Evolutionary conservation across 768 basidiomycete genomes (phyloP), one percentile per base, ranked within the genome.

Genomic region (Lactifluus volemus): DNA sequence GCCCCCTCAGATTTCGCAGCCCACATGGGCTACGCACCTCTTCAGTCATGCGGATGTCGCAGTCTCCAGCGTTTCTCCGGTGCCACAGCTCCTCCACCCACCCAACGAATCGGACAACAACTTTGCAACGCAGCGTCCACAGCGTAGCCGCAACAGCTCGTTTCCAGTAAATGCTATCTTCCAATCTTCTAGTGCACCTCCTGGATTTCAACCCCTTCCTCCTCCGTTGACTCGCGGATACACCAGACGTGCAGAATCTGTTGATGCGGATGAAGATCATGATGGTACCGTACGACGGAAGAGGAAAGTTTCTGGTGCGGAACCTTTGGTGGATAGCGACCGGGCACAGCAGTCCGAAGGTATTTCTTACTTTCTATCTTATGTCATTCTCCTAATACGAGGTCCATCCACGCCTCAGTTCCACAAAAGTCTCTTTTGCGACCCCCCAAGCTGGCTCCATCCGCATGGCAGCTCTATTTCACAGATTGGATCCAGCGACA

Each of bases 391-490:
- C 67, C 68, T 71, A 59, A 61, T 44, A 29, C 30, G 10, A 36
- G 7, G 9, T 25, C 30, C n/a, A 29, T 32, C 45, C 17, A 39
- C 17, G 4, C 2, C 19, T 34, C 72, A 86, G 87, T 78, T 41
- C 82, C 82, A 49, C 75, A 82, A 58, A 93, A 88, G 74, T 93
- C 93, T 44, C 74, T 84, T 11, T 78, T 97, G 60, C 85, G 86
- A 47, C 92, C 90, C 19, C 93, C 93, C 51, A 93, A 94, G 76
- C 81, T 93, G 67, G 91, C 94, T 6, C 92, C 90, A 4, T 94
- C 92, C 3, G 91, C 93, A 57, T 97, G 94, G 94, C 94, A 97
- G 73, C 81, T 97, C 48, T 97, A 92, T 74, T 96, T 97, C 71
- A 92, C 92, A 25, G 92, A 96, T 70, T 94, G 90, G 84, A 93